Evolutionary conservation across 192 early-diverging fungal genomes (phyloP).

Genomic region (Entomortierella lignicola): DNA sequence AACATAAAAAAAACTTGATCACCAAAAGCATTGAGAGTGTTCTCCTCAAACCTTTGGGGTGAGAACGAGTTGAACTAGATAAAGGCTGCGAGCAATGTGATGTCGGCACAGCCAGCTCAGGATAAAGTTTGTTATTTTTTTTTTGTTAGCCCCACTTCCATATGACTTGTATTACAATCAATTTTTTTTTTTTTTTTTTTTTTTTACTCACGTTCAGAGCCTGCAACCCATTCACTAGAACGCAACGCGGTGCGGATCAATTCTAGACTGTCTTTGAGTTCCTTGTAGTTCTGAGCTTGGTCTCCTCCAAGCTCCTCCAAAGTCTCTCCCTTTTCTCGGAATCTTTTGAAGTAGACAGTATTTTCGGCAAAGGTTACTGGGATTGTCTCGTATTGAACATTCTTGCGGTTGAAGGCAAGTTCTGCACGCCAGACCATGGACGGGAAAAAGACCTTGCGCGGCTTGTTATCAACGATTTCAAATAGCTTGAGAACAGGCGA

Average conservation of each 20-base stretch:
- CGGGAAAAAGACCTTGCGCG: constrained; percentile 15
- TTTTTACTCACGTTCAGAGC: constrained; percentile 53
- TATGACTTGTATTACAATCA: too few species aligned
- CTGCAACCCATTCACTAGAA: constrained; percentile 31
- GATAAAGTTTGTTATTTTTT: too few species aligned
- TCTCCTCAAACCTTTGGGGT: constrained; percentile 42
- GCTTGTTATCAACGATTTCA: constrained; percentile 25
- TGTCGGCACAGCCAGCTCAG: constrained; percentile 54
- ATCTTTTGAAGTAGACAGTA: constrained; percentile 13
- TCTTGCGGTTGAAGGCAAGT: constrained; percentile 25
- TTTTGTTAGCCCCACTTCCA: too few species aligned
- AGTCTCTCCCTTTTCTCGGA: constrained; percentile 38
- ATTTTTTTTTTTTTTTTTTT: too few species aligned
- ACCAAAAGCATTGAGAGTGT: constrained; percentile 22
- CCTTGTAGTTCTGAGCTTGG: neutral
- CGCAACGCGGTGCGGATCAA: constrained; percentile 22
- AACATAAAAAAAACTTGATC: constrained; percentile 30
- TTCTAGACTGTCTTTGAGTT: constrained; percentile 17
- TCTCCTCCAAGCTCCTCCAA: constrained; percentile 36
- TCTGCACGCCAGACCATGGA: constrained; percentile 33
- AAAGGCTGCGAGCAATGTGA: constrained; percentile 38
- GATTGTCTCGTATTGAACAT: constrained; percentile 16
- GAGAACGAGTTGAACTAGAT: constrained; percentile 22
- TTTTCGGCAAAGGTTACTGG: constrained; percentile 26
- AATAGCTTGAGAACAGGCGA: constrained; percentile 7